Evolutionary conservation across 2,329 filamentous ascomycete genomes (phyloP).

Genomic region (Nemania sp.): DNA sequence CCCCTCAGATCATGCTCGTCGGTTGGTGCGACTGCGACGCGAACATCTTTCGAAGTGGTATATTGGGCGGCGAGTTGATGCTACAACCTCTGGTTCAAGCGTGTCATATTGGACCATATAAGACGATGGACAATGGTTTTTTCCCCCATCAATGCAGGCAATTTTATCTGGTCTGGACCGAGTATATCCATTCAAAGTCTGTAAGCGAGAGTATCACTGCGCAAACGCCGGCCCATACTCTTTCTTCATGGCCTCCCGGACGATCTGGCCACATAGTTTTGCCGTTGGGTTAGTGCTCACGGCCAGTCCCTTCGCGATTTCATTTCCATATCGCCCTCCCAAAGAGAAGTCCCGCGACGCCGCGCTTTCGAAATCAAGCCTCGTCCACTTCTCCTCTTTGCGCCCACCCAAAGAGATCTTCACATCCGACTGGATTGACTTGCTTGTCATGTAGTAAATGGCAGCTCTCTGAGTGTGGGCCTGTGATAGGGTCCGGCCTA

Average conservation of each 20-base stretch:
- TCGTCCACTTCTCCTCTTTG: slow-evolving; percentile 55
- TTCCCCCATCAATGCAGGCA: background rate
- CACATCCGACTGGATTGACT: slow-evolving; percentile 46
- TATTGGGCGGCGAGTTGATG: background rate
- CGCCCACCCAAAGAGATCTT: slow-evolving; percentile 47
- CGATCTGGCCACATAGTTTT: slow-evolving; percentile 71
- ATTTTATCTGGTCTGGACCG: background rate
- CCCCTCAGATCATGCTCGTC: background rate
- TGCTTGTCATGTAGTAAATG: slow-evolving; percentile 64
- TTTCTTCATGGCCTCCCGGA: slow-evolving; percentile 70
- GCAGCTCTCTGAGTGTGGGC: slow-evolving; percentile 74
- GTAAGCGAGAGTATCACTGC: slow-evolving; percentile 33
- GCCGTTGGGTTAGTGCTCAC: slow-evolving; percentile 70
- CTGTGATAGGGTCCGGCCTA: slow-evolving; percentile 68
- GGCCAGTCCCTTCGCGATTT: slow-evolving; percentile 66
- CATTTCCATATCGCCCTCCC: slow-evolving; percentile 68
- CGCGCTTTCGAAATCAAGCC: slow-evolving; percentile 63
- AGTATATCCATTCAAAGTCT: background rate
- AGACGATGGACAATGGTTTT: background rate
- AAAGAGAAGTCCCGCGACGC: slow-evolving; percentile 67
- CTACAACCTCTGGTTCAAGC: background rate
- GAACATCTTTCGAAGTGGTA: background rate
- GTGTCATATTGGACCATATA: background rate
- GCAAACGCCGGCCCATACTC: slow-evolving; percentile 63
- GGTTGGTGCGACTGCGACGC: background rate